These are phyloP conservation scores for Juncus inflexus DNA, from an alignment of 176 grass and related monocot genomes.

Conservation along the genomic window DNA sequence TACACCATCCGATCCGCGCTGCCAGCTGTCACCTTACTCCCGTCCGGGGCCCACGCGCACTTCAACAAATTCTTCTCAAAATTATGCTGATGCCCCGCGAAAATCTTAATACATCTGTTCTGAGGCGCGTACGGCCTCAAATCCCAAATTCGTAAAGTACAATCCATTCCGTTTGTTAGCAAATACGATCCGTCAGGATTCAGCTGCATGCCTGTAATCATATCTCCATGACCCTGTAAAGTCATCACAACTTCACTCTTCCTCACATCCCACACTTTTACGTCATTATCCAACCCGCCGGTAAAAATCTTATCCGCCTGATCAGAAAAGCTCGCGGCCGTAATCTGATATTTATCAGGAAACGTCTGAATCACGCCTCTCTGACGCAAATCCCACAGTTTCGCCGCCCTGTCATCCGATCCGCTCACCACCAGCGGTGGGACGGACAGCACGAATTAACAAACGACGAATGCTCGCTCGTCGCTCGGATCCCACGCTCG, in stretches of 20 bases:
- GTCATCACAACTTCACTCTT: constrained; percentile 81
- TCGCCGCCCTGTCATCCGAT: constrained; percentile 88
- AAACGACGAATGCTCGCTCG: constrained; percentile 90
- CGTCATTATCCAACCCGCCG: constrained; percentile 83
- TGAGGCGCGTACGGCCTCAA: constrained; percentile 97
- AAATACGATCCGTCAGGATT: constrained; percentile 94
- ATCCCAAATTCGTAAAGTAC: constrained; percentile 90
- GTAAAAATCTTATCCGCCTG: constrained; percentile 91
- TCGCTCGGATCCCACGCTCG: constrained; percentile 89
- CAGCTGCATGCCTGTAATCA: constrained; percentile 96
- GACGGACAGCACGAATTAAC: constrained; percentile 93
- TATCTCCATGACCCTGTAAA: constrained; percentile 92
- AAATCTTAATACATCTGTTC: constrained; percentile 90
- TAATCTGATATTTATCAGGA: constrained; percentile 96
- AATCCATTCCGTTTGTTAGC: constrained; percentile 95
- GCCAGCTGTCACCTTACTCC: constrained; percentile 88
- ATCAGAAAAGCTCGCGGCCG: constrained; percentile 87
- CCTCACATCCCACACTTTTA: constrained; percentile 98
- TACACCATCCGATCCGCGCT: constrained; percentile 97
- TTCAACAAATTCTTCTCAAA: constrained; percentile 98
- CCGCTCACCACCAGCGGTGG: constrained; percentile 82
- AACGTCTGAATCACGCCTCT: constrained; percentile 96
- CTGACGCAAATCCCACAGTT: constrained; percentile 92
- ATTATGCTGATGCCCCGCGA: constrained; percentile 89
- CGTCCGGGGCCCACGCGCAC: constrained; percentile 88